phyloP scores from a whole-genome alignment of 768 basidiomycete species.

The Naganishia onofrii region DNA sequence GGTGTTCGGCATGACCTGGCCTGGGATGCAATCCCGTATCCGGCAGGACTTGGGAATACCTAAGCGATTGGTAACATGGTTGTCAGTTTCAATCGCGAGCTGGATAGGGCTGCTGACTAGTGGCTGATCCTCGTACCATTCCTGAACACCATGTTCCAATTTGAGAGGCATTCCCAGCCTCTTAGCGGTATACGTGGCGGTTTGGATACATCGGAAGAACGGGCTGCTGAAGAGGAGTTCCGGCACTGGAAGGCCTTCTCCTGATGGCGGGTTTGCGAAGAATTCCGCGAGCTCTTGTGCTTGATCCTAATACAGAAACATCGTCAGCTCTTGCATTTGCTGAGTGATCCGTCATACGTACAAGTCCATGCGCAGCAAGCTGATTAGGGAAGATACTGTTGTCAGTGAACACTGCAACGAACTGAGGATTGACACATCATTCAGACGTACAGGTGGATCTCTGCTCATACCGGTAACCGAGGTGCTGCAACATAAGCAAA shows the following conservation, averaged over 20 bases:
- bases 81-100: neutral
- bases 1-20: constrained; percentile 33
- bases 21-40: constrained; percentile 50
- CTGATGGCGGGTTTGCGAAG: constrained; percentile 36
- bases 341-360: neutral
- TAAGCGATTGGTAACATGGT: constrained; percentile 15
- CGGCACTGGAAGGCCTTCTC: constrained; percentile 39
- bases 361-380: constrained; percentile 45
- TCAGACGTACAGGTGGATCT: constrained; percentile 49
- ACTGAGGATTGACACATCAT: neutral
- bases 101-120: neutral
- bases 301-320: constrained; percentile 31
- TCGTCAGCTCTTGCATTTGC: neutral
- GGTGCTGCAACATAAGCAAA: constrained; percentile 28
- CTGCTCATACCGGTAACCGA: constrained; percentile 39
- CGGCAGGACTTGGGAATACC: constrained; percentile 48
- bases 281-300: constrained; percentile 39
- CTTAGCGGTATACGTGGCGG: constrained; percentile 38
- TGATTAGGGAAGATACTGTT: constrained; percentile 15
- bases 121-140: constrained; percentile 41
- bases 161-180: constrained; percentile 33
- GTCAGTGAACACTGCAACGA: neutral
- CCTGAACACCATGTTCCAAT: constrained; percentile 50
- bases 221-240: constrained; percentile 48
- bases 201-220: constrained; percentile 52